Conservation (phyloP, 1,139 yeast species). For the Sugiyamaella castrensis region DNA sequence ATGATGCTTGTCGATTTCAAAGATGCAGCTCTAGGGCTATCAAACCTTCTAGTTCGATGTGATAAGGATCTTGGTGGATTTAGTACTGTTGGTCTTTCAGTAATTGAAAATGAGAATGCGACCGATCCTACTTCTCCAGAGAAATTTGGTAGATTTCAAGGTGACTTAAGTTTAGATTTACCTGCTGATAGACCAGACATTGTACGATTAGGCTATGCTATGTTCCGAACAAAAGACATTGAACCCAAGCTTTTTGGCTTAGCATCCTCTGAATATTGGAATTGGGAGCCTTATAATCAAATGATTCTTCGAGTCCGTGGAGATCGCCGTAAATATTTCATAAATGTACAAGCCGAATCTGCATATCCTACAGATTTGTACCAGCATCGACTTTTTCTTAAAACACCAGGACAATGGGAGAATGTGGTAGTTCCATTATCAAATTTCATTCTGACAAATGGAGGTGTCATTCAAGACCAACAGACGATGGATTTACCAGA, state of each 20-base stretch:
- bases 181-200: constrained; percentile 70
- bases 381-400: constrained; percentile 75
- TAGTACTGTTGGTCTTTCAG: constrained; percentile 58
- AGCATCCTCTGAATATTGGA: constrained; percentile 45
- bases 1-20: constrained; percentile 54
- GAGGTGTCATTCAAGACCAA: constrained; percentile 76
- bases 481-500: constrained; percentile 60
- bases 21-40: constrained; percentile 43
- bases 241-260: constrained; percentile 31
- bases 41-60: constrained; percentile 55
- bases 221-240: constrained; percentile 61
- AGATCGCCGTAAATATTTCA: constrained; percentile 70
- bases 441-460: constrained; percentile 78
- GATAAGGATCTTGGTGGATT: constrained; percentile 79
- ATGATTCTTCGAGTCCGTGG: constrained; percentile 71
- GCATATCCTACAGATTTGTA: constrained; percentile 75
- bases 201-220: constrained; percentile 76
- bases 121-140: background rate
- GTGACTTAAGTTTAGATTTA: constrained; percentile 68
- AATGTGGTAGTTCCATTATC: constrained; percentile 72
- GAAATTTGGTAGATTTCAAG: constrained; percentile 60
- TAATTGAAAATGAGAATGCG: constrained; percentile 33
- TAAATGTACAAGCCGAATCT: constrained; percentile 77
- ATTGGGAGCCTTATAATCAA: constrained; percentile 58
- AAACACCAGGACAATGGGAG: constrained; percentile 80